Conservation (phyloP, 2,329 filamentous ascomycete genomes). For the Cordyceps cicadae region DNA sequence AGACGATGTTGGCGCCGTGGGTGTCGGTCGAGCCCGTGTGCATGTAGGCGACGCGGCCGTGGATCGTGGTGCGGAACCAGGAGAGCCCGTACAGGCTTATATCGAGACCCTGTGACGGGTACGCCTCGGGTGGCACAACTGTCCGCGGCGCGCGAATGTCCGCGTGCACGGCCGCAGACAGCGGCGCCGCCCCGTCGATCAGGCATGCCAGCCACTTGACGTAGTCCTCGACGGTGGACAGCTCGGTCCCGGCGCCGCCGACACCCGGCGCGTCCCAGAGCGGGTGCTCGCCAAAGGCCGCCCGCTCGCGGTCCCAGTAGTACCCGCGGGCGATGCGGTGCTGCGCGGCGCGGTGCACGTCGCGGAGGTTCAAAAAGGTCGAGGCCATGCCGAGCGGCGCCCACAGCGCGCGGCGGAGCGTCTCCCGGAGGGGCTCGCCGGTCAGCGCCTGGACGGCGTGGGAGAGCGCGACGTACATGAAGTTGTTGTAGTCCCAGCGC, state of each 20-base stretch:
- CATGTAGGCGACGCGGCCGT: constrained; percentile 21
- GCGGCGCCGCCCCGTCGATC: constrained; percentile 24
- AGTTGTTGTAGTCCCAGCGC: constrained; percentile 41
- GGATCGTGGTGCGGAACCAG: constrained; percentile 21
- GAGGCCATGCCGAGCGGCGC: constrained; percentile 38
- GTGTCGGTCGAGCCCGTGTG: constrained; percentile 23
- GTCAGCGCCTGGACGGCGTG: constrained; percentile 38
- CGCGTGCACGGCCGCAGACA: constrained; percentile 18
- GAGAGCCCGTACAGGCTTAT: constrained; percentile 20
- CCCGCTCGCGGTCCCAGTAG: constrained; percentile 25
- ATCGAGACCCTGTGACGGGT: constrained; percentile 7
- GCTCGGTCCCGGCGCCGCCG: constrained; percentile 32
- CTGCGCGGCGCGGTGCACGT: constrained; percentile 17
- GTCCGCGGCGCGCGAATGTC: constrained; percentile 23
- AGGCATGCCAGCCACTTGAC: constrained; percentile 42
- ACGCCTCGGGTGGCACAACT: constrained; percentile 21
- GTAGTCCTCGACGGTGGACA: constrained; percentile 43
- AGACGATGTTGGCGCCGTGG: constrained; percentile 22
- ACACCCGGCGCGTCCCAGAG: constrained; percentile 21
- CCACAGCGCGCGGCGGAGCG: constrained; percentile 36
- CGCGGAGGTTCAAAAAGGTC: constrained; percentile 27
- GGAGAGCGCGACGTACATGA: constrained; percentile 38
- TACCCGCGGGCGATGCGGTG: constrained; percentile 35
- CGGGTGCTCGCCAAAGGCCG: constrained; percentile 20
- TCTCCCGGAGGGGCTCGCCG: constrained; percentile 28